phyloP scores from a whole-genome alignment of 1,284 basidiomycete species.

The Coniferiporia sulphurascens region DNA sequence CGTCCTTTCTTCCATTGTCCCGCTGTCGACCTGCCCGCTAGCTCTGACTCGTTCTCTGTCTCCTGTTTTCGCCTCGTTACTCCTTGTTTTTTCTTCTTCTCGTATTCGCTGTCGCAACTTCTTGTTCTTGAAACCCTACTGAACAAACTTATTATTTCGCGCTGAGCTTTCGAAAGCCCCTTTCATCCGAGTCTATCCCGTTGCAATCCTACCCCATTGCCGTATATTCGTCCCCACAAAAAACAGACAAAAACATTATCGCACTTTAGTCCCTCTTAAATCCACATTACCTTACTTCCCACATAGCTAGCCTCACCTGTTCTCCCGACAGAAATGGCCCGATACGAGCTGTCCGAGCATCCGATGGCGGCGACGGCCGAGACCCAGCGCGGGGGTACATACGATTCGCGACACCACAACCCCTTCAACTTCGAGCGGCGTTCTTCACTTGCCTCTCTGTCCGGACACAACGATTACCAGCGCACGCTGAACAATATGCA shows the following conservation, averaged over 20 bases:
- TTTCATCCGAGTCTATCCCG: too few relatives aligned
- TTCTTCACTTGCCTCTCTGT: neutral
- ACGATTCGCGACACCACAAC: neutral
- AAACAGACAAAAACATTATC: constrained; percentile 1
- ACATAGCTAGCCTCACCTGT: neutral
- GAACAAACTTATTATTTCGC: too few relatives aligned
- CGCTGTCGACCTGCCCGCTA: constrained; percentile 17
- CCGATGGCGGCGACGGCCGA: neutral
- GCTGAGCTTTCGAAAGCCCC: too few relatives aligned
- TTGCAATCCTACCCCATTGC: too few relatives aligned
- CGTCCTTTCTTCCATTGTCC: constrained; percentile 16
- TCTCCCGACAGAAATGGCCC: constrained; percentile 1
- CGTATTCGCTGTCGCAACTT: constrained; percentile 11
- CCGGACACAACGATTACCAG: neutral
- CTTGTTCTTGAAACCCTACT: neutral
- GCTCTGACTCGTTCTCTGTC: constrained; percentile 18
- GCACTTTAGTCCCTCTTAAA: neutral
- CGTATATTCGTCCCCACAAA: constrained; percentile 4
- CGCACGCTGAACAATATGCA: neutral
- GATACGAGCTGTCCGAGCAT: constrained; percentile 8
- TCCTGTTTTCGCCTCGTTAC: constrained; percentile 16
- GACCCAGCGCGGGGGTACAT: constrained; percentile 3
- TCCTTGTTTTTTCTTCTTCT: constrained; percentile 11
- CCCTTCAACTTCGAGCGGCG: constrained; percentile 7
- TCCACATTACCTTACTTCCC: neutral